These are phyloP conservation scores for Salix dunnii DNA, from an alignment of 345 rosid genomes.

Conservation along the genomic window DNA sequence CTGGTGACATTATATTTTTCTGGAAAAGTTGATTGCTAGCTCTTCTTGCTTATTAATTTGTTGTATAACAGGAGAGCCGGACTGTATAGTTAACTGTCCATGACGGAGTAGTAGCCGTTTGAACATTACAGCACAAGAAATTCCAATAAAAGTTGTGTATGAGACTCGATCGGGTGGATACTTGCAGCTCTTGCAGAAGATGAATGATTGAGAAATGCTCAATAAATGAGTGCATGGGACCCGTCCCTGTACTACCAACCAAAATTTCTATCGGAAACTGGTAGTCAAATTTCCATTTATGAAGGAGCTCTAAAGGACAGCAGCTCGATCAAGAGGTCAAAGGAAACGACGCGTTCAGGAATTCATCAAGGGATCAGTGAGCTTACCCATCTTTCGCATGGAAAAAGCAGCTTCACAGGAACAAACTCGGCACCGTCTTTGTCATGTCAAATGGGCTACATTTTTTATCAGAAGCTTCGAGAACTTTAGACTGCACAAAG, in stretches of 20 bases:
- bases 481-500: no score
- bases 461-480: no score
- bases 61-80: no score
- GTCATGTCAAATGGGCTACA: background rate
- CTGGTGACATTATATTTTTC: no score
- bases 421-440: background rate
- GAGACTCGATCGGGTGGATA: background rate
- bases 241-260: background rate
- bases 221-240: background rate
- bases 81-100: no score
- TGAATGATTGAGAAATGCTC: background rate
- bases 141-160: background rate
- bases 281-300: background rate
- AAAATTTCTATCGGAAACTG: background rate
- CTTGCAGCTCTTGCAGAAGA: no score
- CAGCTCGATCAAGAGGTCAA: slow-evolving; percentile 3
- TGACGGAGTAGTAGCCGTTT: background rate
- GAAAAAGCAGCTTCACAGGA: background rate
- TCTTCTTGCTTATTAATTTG: background rate
- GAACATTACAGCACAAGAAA: background rate
- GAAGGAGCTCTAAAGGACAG: background rate
- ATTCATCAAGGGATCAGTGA: slow-evolving; percentile 21
- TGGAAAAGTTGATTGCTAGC: background rate
- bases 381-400: background rate
- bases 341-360: slow-evolving; percentile 2